Percentiles rank a stretch among this genome's conserved stretches.
Evolutionary conservation across 495 filamentous ascomycete genomes (phyloP).

Genomic region (Penicillium lividum): DNA sequence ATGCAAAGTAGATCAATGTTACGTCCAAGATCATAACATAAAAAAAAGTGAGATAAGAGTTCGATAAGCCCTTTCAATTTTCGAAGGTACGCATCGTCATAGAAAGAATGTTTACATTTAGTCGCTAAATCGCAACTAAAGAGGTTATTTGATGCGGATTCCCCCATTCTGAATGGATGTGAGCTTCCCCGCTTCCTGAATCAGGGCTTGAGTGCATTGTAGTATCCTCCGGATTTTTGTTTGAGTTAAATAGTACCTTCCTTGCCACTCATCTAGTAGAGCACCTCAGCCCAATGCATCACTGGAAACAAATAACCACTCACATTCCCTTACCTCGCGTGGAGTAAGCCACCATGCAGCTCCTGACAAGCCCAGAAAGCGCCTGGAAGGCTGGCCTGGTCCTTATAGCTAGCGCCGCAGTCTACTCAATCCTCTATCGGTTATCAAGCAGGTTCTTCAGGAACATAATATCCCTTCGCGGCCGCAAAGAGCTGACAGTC

Average conservation of each 20-base stretch:
- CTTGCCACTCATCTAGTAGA: neutral
- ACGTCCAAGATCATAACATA: neutral
- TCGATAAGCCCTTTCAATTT: neutral
- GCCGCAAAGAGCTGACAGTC: slow-evolving; percentile 41
- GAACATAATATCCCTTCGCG: slow-evolving; percentile 25
- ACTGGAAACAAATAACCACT: neutral
- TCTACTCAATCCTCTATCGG: slow-evolving; percentile 20
- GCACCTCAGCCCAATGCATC: neutral
- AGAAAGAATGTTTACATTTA: slow-evolving; percentile 13
- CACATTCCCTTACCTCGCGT: slow-evolving; percentile 9
- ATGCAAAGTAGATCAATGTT: neutral
- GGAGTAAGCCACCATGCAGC: slow-evolving; percentile 16
- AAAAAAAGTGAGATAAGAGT: neutral
- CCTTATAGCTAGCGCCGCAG: slow-evolving; percentile 25
- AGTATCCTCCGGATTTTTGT: neutral
- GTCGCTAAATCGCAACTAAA: slow-evolving; percentile 29
- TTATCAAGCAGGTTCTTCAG: slow-evolving; percentile 14
- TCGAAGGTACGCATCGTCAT: neutral
- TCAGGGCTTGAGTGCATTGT: slow-evolving; percentile 13
- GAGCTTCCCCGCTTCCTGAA: slow-evolving; percentile 25
- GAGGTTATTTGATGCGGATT: slow-evolving; percentile 22
- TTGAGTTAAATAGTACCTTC: neutral
- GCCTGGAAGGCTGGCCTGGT: slow-evolving; percentile 28
- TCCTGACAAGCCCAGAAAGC: slow-evolving; percentile 14
- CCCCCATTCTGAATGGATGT: slow-evolving; percentile 9